Evolutionary conservation across 2,329 filamentous ascomycete species (phyloP).

Genomic region (Coniochaeta sp.): DNA sequence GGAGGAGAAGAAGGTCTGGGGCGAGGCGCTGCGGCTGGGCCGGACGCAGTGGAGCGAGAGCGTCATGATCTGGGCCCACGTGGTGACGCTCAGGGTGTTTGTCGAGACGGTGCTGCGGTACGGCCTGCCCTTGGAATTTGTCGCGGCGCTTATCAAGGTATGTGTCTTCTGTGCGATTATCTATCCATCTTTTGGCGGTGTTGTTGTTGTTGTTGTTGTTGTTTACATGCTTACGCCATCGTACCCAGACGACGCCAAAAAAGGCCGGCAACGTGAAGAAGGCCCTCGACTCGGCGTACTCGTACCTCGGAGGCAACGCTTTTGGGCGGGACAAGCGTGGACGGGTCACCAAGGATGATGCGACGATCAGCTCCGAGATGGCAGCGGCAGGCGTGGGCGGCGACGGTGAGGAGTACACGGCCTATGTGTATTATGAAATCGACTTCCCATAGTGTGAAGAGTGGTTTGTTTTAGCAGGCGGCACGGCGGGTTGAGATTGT

Average conservation of each 20-base stretch:
- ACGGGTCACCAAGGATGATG: constrained; percentile 83
- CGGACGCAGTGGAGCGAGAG: constrained; percentile 93
- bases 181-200: neutral
- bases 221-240: neutral
- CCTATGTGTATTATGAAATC: constrained; percentile 96
- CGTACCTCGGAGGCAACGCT: constrained; percentile 89
- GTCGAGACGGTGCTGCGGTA: constrained; percentile 98
- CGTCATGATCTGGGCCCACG: constrained; percentile 93
- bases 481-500: neutral
- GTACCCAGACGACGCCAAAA: constrained; percentile 69
- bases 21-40: constrained; percentile 78
- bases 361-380: constrained; percentile 71
- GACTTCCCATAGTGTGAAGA: constrained; percentile 50
- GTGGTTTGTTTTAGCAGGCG: neutral
- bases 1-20: constrained; percentile 88
- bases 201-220: too few species aligned
- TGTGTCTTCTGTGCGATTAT: neutral
- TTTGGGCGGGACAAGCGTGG: constrained; percentile 93
- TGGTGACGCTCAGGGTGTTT: constrained; percentile 84
- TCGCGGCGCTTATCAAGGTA: constrained; percentile 78
- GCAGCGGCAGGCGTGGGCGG: constrained; percentile 63
- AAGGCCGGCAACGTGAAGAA: constrained; percentile 68
- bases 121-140: constrained; percentile 83
- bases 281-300: constrained; percentile 77
- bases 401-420: constrained; percentile 79